These are phyloP conservation scores for Hypoxylon sp. DNA, from an alignment of 2,329 filamentous ascomycete species.

Conservation along the genomic window DNA sequence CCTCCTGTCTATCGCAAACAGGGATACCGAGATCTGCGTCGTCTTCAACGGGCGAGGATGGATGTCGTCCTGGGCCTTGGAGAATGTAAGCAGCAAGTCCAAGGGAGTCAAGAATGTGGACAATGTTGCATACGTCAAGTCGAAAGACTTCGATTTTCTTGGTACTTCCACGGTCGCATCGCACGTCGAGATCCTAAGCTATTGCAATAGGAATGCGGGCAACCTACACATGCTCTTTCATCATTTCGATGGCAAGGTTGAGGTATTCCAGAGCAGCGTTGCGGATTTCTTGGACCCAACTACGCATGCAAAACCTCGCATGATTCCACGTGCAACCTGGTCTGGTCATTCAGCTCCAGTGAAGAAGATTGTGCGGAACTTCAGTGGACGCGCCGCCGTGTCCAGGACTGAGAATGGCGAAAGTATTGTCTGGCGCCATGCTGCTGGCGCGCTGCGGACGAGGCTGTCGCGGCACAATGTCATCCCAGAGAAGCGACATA, in stretches of 20 bases:
- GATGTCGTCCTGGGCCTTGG: constrained; percentile 93
- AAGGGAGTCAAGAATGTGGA: constrained; percentile 78
- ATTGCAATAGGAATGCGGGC: constrained; percentile 73
- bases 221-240: constrained; percentile 81
- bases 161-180: constrained; percentile 43
- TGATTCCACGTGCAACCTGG: constrained; percentile 76
- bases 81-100: constrained; percentile 81
- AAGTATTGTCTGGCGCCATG: constrained; percentile 84
- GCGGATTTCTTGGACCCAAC: constrained; percentile 83
- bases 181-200: constrained; percentile 78
- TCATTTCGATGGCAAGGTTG: constrained; percentile 85
- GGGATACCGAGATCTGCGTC: constrained; percentile 87
- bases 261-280: constrained; percentile 82
- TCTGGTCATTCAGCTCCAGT: constrained; percentile 85
- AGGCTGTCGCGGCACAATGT: constrained; percentile 74
- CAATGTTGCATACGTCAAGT: constrained; percentile 83
- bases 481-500: constrained; percentile 75
- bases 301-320: constrained; percentile 66
- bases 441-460: constrained; percentile 61
- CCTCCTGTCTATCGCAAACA: constrained; percentile 85
- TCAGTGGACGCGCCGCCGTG: constrained; percentile 81
- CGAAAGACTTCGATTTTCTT: constrained; percentile 63
- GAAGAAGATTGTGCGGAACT: constrained; percentile 88
- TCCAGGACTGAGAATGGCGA: constrained; percentile 84
- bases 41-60: constrained; percentile 84